These are phyloP conservation scores for Chalaropsis ovoidea DNA, from an alignment of 2,329 filamentous ascomycete species.

Conservation along the genomic window DNA sequence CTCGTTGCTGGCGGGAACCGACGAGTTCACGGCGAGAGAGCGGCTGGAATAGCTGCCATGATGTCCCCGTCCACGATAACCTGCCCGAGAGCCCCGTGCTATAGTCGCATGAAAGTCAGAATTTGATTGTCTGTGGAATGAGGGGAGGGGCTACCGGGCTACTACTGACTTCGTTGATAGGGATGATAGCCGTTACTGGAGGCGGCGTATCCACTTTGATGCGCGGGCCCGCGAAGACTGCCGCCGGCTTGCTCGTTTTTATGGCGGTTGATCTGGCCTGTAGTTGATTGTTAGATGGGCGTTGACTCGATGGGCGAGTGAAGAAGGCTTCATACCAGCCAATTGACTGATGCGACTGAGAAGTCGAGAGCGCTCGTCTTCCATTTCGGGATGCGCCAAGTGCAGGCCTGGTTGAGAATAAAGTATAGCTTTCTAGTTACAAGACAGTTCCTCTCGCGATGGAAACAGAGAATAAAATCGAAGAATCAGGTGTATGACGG, in stretches of 20 bases:
- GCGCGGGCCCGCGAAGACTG: not conserved
- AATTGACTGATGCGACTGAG: constrained; percentile 45
- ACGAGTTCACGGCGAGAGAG: constrained; percentile 29
- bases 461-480: not conserved
- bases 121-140: not conserved
- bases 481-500: not conserved
- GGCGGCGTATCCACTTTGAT: not conserved
- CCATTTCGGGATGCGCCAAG: constrained; percentile 32
- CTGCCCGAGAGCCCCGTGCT: constrained; percentile 28
- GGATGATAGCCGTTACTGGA: constrained; percentile 28
- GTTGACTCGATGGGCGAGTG: constrained; percentile 13
- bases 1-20: constrained; percentile 27
- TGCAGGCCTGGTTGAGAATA: not conserved
- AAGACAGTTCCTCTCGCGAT: not conserved
- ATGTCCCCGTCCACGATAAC: constrained; percentile 32
- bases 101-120: constrained; percentile 16
- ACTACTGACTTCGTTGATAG: constrained; percentile 30
- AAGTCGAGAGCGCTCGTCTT: constrained; percentile 42
- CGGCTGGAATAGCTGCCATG: not conserved
- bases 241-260: constrained; percentile 51
- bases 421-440: not conserved
- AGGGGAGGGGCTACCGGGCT: not conserved
- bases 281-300: constrained; percentile 28
- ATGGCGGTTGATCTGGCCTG: constrained; percentile 71
- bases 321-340: constrained; percentile 35